Evolutionary conservation across 2,329 filamentous ascomycete genomes (phyloP).

Genomic region (Aureobasidium melanogenum): DNA sequence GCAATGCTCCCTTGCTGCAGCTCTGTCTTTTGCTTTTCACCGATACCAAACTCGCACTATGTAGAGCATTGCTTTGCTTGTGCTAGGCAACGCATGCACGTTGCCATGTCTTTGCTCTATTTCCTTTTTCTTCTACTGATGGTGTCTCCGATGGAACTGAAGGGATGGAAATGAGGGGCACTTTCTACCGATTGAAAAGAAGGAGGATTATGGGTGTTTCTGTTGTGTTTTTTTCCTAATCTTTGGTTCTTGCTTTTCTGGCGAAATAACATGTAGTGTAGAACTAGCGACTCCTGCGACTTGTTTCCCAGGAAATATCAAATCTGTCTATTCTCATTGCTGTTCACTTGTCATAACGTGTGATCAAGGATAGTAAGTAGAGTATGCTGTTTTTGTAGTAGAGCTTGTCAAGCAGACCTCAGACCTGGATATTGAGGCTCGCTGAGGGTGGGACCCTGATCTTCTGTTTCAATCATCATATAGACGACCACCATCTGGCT

Average conservation of each 20-base stretch:
- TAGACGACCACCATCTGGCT: too few relatives aligned
- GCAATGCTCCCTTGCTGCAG: background rate
- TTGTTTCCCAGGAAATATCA: background rate
- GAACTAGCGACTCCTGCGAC: background rate
- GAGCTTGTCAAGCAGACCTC: too few relatives aligned
- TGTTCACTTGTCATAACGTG: background rate
- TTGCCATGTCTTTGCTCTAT: background rate
- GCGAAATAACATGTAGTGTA: background rate
- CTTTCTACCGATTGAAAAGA: slow-evolving; percentile 2
- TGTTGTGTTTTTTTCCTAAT: background rate
- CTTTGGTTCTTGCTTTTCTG: background rate
- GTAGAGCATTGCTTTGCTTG: background rate
- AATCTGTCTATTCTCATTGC: background rate
- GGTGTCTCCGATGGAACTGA: background rate
- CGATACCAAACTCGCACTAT: background rate
- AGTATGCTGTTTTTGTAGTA: too few relatives aligned
- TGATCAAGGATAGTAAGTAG: background rate
- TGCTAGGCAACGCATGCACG: background rate
- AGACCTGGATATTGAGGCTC: too few relatives aligned
- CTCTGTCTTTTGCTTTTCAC: background rate
- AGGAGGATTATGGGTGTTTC: background rate
- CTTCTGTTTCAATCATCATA: too few relatives aligned
- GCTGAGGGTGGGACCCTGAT: too few relatives aligned
- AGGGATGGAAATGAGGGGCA: background rate
- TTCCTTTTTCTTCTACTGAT: background rate